phyloP scores from a whole-genome alignment of 306 rosid species.

The Psophocarpus tetragonolobus region DNA sequence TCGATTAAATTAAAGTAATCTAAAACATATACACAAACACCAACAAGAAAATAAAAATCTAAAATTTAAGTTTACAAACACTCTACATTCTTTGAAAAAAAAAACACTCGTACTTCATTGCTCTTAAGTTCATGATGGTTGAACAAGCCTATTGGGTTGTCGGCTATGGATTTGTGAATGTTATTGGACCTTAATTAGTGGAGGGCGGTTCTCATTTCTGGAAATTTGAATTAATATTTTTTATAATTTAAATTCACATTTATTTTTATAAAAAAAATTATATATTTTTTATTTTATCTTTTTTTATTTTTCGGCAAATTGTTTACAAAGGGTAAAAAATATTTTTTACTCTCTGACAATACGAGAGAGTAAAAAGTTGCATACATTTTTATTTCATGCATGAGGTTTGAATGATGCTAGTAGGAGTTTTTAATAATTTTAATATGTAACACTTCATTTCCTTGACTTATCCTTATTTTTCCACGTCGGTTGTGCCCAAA shows the following conservation, averaged over 20 bases:
- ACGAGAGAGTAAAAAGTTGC: no score
- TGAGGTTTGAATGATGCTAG: background rate
- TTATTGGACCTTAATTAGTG: background rate
- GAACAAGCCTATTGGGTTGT: background rate
- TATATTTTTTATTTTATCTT: no score
- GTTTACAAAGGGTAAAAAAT: no score
- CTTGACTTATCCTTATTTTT: background rate
- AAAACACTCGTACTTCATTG: background rate
- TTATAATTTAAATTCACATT: no score
- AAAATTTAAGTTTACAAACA: background rate
- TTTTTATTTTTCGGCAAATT: no score
- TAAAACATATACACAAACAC: background rate
- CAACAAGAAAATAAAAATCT: background rate
- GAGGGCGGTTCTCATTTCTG: no score
- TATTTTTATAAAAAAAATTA: no score
- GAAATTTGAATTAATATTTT: no score
- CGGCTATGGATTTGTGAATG: background rate
- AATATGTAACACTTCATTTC: background rate
- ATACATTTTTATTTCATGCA: background rate
- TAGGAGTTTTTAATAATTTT: no score
- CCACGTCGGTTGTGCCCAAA: background rate
- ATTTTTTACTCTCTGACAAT: no score
- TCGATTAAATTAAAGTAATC: background rate
- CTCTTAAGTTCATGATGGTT: background rate
- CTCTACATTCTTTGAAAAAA: no score